These are phyloP conservation scores for Mucor piriformis DNA, from an alignment of 371 early-diverging fungal species.

Conservation along the genomic window DNA sequence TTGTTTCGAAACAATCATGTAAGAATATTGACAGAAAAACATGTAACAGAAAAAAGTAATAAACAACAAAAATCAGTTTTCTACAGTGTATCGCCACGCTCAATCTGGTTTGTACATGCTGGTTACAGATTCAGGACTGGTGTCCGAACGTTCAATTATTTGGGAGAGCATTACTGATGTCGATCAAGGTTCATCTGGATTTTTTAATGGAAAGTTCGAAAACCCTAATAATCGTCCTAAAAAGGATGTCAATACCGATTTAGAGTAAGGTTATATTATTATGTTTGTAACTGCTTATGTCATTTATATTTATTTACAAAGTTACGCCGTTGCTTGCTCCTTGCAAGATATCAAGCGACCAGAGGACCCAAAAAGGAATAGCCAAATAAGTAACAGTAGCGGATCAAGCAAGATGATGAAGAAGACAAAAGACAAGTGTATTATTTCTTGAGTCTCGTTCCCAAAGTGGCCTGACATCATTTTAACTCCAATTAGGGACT, in stretches of 20 bases:
- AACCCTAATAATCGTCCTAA: neutral
- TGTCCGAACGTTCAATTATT: constrained; percentile 61
- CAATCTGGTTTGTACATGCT: constrained; percentile 71
- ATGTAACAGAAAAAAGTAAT: neutral
- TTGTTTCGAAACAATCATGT: constrained; percentile 94
- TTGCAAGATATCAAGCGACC: too few relatives aligned
- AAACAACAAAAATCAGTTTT: constrained; percentile 58
- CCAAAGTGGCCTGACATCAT: too few relatives aligned
- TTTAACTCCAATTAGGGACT: neutral
- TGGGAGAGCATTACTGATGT: constrained; percentile 82
- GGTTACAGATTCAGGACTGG: constrained; percentile 87
- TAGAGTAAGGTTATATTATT: neutral
- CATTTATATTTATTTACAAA: too few relatives aligned
- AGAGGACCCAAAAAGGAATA: too few relatives aligned
- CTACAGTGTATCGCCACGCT: constrained; percentile 75
- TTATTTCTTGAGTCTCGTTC: too few relatives aligned
- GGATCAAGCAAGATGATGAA: too few relatives aligned
- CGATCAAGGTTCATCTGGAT: constrained; percentile 67
- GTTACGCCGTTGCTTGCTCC: too few relatives aligned
- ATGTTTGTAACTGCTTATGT: too few relatives aligned
- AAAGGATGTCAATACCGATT: neutral
- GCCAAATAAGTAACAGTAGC: too few relatives aligned
- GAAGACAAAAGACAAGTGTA: too few relatives aligned
- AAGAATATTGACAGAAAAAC: constrained; percentile 16
- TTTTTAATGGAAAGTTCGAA: constrained; percentile 65